These are phyloP conservation scores for Paecilomyces dactylethromorphus DNA, from an alignment of 2,329 filamentous ascomycete genomes.

Conservation along the genomic window DNA sequence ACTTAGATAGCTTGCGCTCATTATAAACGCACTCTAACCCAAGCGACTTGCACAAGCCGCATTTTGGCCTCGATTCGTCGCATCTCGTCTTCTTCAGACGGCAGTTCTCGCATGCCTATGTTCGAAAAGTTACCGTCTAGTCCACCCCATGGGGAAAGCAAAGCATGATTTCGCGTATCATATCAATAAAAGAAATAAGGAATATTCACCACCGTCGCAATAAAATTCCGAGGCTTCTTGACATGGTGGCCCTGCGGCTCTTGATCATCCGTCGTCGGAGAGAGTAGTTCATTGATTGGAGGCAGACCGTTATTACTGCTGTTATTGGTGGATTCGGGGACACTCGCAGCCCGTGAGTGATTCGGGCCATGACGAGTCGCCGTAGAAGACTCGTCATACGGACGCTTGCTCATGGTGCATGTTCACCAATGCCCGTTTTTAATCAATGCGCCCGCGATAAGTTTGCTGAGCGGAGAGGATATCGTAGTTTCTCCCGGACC, in stretches of 20 bases:
- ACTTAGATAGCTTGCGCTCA: constrained; percentile 49
- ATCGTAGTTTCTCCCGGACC: background rate
- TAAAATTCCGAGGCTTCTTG: constrained; percentile 33
- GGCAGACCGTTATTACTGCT: constrained; percentile 18
- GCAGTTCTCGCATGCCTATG: constrained; percentile 48
- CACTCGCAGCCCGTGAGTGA: constrained; percentile 6
- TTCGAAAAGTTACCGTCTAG: constrained; percentile 1
- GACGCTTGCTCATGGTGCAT: constrained; percentile 34
- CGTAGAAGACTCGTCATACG: constrained; percentile 20
- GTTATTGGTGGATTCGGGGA: constrained; percentile 14
- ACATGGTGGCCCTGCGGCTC: constrained; percentile 15
- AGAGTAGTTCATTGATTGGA: constrained; percentile 28
- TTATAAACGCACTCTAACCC: constrained; percentile 47
- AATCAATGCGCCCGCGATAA: background rate
- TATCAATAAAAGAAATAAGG: background rate
- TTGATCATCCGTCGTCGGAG: constrained; percentile 23
- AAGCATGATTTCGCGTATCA: background rate
- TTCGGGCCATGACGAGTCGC: constrained; percentile 14
- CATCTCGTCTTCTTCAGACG: constrained; percentile 49
- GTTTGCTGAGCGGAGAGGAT: background rate
- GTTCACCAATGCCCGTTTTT: background rate
- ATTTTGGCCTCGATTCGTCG: constrained; percentile 48
- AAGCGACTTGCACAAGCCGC: constrained; percentile 45
- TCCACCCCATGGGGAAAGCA: background rate
- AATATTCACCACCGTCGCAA: constrained; percentile 29